phyloP scores from a whole-genome alignment of 2,329 filamentous ascomycete species.

The Aspergillus ustus region DNA sequence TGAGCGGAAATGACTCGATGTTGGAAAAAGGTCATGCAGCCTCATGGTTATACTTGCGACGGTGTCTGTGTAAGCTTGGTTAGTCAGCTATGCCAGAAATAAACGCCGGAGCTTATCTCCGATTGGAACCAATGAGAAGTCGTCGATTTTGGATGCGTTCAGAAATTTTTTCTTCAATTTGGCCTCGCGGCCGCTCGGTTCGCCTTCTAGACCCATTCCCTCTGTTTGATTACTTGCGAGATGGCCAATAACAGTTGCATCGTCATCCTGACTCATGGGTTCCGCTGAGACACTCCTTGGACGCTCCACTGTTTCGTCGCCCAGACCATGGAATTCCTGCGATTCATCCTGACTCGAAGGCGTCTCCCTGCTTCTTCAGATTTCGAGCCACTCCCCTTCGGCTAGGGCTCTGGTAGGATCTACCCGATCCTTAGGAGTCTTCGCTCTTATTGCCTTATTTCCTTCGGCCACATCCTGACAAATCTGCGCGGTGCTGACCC shows the following conservation, averaged over 20 bases:
- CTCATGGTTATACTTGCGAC: not conserved
- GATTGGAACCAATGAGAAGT: not conserved
- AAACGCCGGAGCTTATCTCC: constrained; percentile 10
- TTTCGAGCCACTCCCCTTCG: not conserved
- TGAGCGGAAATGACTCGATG: not conserved
- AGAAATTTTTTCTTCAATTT: not conserved
- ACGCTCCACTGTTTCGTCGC: not conserved
- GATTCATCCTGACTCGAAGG: not conserved
- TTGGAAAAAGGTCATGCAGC: not conserved
- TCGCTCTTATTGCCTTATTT: not conserved
- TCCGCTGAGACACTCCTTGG: not conserved
- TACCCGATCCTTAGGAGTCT: not conserved
- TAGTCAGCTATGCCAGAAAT: not conserved
- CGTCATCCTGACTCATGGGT: not conserved
- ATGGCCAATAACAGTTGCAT: not conserved
- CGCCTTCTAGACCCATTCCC: not conserved
- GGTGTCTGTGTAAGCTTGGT: not conserved
- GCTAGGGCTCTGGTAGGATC: not conserved
- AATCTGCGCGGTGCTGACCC: constrained; percentile 9
- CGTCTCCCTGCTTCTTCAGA: not conserved
- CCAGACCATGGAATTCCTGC: not conserved
- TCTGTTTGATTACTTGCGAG: not conserved
- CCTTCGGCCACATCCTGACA: constrained; percentile 10
- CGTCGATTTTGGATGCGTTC: not conserved
- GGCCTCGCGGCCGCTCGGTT: not conserved